phyloP scores from a whole-genome alignment of 805 yeast species.

The Candida broadrunensis region DNA sequence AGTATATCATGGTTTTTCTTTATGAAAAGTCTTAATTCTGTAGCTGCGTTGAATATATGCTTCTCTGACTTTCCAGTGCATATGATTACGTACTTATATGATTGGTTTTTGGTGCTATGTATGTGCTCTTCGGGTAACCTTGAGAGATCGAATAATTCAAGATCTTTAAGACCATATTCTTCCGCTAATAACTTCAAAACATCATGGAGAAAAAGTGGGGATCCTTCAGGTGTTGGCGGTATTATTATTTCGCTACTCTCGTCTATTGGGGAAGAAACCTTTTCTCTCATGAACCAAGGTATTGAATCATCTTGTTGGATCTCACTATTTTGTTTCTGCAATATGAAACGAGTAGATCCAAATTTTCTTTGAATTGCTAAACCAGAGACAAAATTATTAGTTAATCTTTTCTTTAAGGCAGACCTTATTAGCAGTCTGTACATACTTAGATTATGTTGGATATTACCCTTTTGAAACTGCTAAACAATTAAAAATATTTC shows the following conservation, averaged over 20 bases:
- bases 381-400: too few relatives aligned
- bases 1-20: slow-evolving; percentile 43
- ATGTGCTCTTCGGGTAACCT: slow-evolving; percentile 29
- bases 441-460: too few relatives aligned
- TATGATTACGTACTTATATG: slow-evolving; percentile 43
- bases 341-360: too few relatives aligned
- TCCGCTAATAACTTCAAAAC: slow-evolving; percentile 47
- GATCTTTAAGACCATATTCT: slow-evolving; percentile 64
- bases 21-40: slow-evolving; percentile 52
- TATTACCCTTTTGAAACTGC: too few relatives aligned
- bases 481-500: too few relatives aligned
- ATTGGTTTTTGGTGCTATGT: slow-evolving; percentile 22
- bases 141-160: slow-evolving; percentile 64
- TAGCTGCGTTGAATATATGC: slow-evolving; percentile 71
- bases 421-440: too few relatives aligned
- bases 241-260: slow-evolving; percentile 22
- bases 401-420: too few relatives aligned
- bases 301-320: slow-evolving; percentile 6
- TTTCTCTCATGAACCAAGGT: slow-evolving; percentile 65
- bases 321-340: too few relatives aligned
- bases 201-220: slow-evolving; percentile 52
- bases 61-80: slow-evolving; percentile 74
- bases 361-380: too few relatives aligned
- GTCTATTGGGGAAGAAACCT: slow-evolving; percentile 28
- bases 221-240: slow-evolving; percentile 57